A percentile compares a stretch with the other conserved stretches of the same genome.
These are phyloP conservation scores for Pholiota conissans DNA, from an alignment of 768 basidiomycete species.

Conservation along the genomic window DNA sequence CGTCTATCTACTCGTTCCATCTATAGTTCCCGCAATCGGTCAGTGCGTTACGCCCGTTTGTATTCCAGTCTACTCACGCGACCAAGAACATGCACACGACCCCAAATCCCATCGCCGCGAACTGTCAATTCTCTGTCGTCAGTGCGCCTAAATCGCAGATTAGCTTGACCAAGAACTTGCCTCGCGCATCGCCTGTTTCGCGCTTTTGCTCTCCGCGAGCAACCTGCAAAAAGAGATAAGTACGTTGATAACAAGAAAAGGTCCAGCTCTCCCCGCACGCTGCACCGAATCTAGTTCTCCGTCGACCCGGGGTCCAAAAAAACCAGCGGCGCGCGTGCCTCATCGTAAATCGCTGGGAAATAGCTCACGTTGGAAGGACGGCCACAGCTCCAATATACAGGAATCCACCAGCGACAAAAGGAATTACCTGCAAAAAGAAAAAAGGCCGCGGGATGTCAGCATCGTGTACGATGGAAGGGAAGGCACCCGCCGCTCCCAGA, in stretches of 20 bases:
- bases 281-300: neutral
- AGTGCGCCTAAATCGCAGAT: neutral
- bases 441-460: constrained; percentile 16
- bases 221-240: constrained; percentile 44
- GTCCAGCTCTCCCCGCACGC: neutral
- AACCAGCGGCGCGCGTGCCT: constrained; percentile 4
- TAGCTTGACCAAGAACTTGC: constrained; percentile 37
- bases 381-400: constrained; percentile 93
- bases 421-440: constrained; percentile 62
- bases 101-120: constrained; percentile 88
- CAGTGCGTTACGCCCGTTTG: neutral
- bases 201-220: constrained; percentile 85
- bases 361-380: constrained; percentile 82
- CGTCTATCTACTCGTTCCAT: constrained; percentile 62
- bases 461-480: constrained; percentile 13
- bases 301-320: constrained; percentile 12
- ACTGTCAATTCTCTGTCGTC: constrained; percentile 45
- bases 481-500: neutral
- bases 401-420: constrained; percentile 90
- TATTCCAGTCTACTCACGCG: constrained; percentile 60
- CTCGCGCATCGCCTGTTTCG: constrained; percentile 88
- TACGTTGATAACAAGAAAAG: neutral
- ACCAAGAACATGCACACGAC: constrained; percentile 91
- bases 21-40: constrained; percentile 12
- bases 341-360: constrained; percentile 9